Evolutionary conservation across 306 rosid genomes (phyloP), one percentile per base, ranked within the genome.

Genomic region (Psophocarpus tetragonolobus): DNA sequence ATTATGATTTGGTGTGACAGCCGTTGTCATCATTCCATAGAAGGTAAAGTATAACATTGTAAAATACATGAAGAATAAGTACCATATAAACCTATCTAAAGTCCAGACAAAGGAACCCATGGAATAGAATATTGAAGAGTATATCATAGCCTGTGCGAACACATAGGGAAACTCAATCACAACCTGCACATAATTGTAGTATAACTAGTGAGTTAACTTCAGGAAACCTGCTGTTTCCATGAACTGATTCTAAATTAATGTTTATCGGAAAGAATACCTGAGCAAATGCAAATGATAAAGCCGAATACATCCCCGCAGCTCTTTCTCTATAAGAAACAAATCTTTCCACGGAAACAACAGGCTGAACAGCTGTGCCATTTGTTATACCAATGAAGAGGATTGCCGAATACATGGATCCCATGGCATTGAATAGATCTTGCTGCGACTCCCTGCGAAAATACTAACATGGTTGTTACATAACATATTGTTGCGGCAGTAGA

Each of bases 21-120:
- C 99, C 26, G 98, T 96, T 33, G 99, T 91, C 98, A 96, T 96
- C 99, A 96, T 96, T 65, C 99, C 99, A 57, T 96, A 96, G 81
- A 92, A 92, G 68, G 99, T 96, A 86, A 96, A 96, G 84, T 96
- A 96, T 30, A 96, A 83, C 99, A 96, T 91, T 4, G 99, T 90
- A 47, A 96, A 90, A 77, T 91, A 96, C 99, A 87, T 96, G 77
- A 91, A 96, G 88, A 92, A 96, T 47, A 90, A 80, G 87, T 96
- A 92, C 99, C 96, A 96, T 80, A 87, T 73, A 82, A 91, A 96
- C 81, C 91, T 96, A 77, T 74, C 86, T 45, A 74, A 65, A 14
- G 89, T 84, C 99, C 99, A 96, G 65, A 87, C 91, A 82, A 92
- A 96, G 73, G 92, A 76, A 86, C 87, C 92, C 91, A 91, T 85